A percentile compares a stretch with the other conserved stretches of the same genome.
Conservation (phyloP, 2,329 filamentous ascomycete species). For the Drechslerella stenobrocha region DNA sequence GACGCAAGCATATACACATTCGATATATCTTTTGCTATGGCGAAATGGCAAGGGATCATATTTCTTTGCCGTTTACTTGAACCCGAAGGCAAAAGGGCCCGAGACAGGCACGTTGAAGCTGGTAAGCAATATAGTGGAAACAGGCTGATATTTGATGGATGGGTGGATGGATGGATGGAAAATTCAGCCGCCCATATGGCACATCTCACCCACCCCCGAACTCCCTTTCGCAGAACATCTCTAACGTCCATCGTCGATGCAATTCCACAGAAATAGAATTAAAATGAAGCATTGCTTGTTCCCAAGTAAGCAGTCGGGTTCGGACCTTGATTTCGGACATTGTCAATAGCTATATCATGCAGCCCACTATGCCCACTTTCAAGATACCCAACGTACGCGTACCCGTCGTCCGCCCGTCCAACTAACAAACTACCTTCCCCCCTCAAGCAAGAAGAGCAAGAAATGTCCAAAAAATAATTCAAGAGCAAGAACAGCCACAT, state of each 20-base stretch:
- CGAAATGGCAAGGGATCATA: conserved; percentile 2
- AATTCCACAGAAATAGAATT: background rate
- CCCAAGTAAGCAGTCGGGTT: background rate
- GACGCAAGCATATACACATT: too few species aligned
- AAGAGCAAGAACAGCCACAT: background rate
- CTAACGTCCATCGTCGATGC: conserved; percentile 3
- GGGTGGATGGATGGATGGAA: too few species aligned
- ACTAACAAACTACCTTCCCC: background rate
- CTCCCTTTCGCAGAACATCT: conserved; percentile 1
- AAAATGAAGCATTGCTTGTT: conserved; percentile 13
- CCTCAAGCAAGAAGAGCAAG: background rate
- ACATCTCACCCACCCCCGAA: background rate
- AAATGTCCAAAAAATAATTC: background rate
- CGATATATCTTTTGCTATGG: background rate
- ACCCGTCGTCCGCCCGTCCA: background rate
- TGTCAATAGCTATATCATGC: conserved; percentile 22
- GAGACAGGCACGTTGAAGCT: background rate
- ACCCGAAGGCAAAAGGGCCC: background rate
- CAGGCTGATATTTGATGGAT: too few species aligned
- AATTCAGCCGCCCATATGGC: too few species aligned
- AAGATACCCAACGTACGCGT: background rate
- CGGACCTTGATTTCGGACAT: conserved; percentile 30
- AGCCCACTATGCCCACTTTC: conserved; percentile 1
- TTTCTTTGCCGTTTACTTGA: background rate
- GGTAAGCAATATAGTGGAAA: background rate